phyloP scores from a whole-genome alignment of 225 moss, liverwort and hornwort genomes.

The Pseudisothecium myosuroides region DNA sequence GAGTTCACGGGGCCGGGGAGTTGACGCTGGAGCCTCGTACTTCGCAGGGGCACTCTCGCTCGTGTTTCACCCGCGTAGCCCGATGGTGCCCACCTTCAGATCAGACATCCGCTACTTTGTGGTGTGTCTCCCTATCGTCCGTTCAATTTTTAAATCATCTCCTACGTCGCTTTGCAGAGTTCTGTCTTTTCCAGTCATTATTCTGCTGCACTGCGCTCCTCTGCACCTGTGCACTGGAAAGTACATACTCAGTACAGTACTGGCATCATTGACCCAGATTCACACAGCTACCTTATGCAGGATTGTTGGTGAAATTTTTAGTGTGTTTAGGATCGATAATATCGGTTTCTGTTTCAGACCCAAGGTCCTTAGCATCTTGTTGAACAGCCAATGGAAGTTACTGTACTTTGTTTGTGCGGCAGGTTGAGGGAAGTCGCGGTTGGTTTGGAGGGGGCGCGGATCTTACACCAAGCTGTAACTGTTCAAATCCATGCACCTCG shows the following conservation, averaged over 20 bases:
- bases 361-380: background rate
- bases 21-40: slow-evolving; percentile 60
- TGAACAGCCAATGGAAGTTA: background rate
- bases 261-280: background rate
- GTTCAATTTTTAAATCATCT: background rate
- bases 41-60: slow-evolving; percentile 93
- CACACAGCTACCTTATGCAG: background rate
- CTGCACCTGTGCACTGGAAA: background rate
- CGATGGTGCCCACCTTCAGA: slow-evolving; percentile 86
- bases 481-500: background rate
- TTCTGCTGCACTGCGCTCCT: background rate
- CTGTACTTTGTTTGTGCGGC: background rate
- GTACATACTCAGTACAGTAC: background rate
- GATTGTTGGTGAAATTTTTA: background rate
- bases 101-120: slow-evolving; percentile 93
- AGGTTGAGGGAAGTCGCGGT: slow-evolving; percentile 82
- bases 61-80: slow-evolving; percentile 73
- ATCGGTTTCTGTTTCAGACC: background rate
- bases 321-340: background rate
- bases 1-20: slow-evolving; percentile 75
- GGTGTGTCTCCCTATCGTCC: slow-evolving; percentile 11
- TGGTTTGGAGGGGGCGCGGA: slow-evolving; percentile 99
- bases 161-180: background rate
- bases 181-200: background rate
- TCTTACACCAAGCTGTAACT: slow-evolving; percentile 88